Conservation (phyloP, 2,329 filamentous ascomycete genomes). For the Metarhizium robertsii region DNA sequence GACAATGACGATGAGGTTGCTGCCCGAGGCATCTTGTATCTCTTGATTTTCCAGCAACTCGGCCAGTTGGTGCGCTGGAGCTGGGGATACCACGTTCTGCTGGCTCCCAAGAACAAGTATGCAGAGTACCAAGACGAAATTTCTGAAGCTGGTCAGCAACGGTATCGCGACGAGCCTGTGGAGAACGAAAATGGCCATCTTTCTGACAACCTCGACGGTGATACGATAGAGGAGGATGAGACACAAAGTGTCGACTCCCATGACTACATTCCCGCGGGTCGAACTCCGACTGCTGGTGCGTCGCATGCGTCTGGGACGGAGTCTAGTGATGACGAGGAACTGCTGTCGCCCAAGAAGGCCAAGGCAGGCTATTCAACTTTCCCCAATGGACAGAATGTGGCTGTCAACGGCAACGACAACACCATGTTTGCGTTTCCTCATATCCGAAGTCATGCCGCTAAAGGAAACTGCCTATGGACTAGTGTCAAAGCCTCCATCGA, state of each 20-base stretch:
- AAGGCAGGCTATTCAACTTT: constrained; percentile 14
- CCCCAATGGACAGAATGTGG: constrained; percentile 18
- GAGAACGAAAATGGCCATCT: constrained; percentile 36
- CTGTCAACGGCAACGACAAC: constrained; percentile 17
- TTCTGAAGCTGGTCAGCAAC: constrained; percentile 50
- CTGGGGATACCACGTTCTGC: constrained; percentile 90
- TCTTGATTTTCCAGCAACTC: constrained; percentile 95
- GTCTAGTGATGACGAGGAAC: constrained; percentile 35
- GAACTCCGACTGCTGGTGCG: constrained; percentile 41
- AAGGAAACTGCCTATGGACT: constrained; percentile 18
- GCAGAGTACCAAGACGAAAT: constrained; percentile 50
- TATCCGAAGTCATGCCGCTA: constrained; percentile 36
- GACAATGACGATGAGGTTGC: constrained; percentile 95
- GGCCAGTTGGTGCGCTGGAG: constrained; percentile 95
- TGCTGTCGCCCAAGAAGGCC: constrained; percentile 21
- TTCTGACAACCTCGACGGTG: constrained; percentile 27
- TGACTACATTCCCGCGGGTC: constrained; percentile 44
- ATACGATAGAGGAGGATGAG: constrained; percentile 29
- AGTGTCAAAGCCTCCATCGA: constrained; percentile 19
- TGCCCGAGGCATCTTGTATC: constrained; percentile 86
- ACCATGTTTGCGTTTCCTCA: constrained; percentile 56
- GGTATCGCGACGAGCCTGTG: constrained; percentile 32
- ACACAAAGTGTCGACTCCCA: constrained; percentile 32
- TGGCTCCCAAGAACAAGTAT: constrained; percentile 75
- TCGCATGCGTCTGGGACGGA: constrained; percentile 40